Base-by-base conservation (phyloP, 2,329 filamentous ascomycete genomes). In the Aphanoascus verrucosus region DNA sequence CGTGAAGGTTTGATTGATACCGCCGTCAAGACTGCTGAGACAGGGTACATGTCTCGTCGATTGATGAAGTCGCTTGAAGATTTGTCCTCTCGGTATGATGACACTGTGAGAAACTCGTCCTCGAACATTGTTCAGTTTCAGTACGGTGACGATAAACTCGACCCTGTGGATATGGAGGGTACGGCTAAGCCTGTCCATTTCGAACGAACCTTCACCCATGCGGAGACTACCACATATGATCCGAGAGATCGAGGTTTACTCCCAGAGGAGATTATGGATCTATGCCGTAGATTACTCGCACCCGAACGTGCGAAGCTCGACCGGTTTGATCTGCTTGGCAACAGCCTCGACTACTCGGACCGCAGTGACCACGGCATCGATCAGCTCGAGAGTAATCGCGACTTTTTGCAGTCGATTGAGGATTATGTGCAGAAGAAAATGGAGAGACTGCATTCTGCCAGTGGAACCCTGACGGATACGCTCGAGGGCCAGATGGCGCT, bases 1-100 rank as follows among this genome's bases (percentile, higher is more conserved):
- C 86, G 93, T 82, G 93, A 97, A 81, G 93, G 93, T 81, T 75
- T 98, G 60, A 90, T 98, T 64, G 93, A 98, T 79, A 98, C 93
- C 1, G 93, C 93, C 57, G 93, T 97, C 73, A 98, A 98, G 75
- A 98, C 93, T 51, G 93, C 93, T 51, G 93, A 98, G 70, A 98
- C 93, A 9, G 93, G 93, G 59, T 98, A 98, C 72, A 98, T 98
- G 93, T 97, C 91, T 58, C 84, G 93, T 72, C 84, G 93, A 61
- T 70, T 98, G 66, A 98, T 98, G 91, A 98, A 98, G 71, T 95
- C 88, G 2, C 73, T 98, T 47, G 93, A 98, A 67, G 93, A 98
- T 74, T 74, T 97, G 2, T 95, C 90, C 0, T 88, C 87, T 0
- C 83, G 89, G 62, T 98, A 98, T 63, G 93, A 98, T 63, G 82